These are phyloP conservation scores for Trichosphaerium sp. DNA, from an alignment of 78 protist species.

Conservation along the genomic window DNA sequence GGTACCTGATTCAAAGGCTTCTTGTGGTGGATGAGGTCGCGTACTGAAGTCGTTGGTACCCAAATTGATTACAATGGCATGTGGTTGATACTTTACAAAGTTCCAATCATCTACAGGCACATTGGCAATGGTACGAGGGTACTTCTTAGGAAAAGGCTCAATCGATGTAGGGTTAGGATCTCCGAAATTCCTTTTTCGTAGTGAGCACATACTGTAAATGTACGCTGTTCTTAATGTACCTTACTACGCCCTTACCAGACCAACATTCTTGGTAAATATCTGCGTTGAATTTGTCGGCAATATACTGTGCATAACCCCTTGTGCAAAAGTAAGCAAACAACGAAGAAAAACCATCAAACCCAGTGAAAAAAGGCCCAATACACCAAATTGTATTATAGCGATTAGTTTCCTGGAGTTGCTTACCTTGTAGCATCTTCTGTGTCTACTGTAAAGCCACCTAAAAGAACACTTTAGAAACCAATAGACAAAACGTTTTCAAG, in stretches of 20 bases:
- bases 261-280: constrained; percentile 4
- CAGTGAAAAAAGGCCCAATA: not conserved
- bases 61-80: constrained; percentile 19
- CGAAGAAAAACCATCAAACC: not conserved
- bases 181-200: constrained; percentile 19
- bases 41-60: constrained; percentile 43
- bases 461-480: too few relatives aligned
- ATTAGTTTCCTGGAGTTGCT: too few relatives aligned
- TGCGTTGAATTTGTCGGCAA: constrained; percentile 2
- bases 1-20: constrained; percentile 13
- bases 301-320: not conserved
- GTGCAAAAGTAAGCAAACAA: not conserved
- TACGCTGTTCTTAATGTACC: too few relatives aligned
- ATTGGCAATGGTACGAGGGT: constrained; percentile 4
- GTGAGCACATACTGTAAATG: too few relatives aligned
- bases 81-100: not conserved
- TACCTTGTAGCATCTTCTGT: constrained; percentile 21
- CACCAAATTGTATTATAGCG: not conserved
- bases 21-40: constrained; percentile 22
- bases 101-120: constrained; percentile 5
- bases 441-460: not conserved
- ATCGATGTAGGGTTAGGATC: not conserved
- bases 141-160: not conserved
- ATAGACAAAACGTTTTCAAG: too few relatives aligned
- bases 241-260: constrained; percentile 33